Conservation (phyloP, 1,139 yeast genomes). For the Saccharomycopsis phalli region DNA sequence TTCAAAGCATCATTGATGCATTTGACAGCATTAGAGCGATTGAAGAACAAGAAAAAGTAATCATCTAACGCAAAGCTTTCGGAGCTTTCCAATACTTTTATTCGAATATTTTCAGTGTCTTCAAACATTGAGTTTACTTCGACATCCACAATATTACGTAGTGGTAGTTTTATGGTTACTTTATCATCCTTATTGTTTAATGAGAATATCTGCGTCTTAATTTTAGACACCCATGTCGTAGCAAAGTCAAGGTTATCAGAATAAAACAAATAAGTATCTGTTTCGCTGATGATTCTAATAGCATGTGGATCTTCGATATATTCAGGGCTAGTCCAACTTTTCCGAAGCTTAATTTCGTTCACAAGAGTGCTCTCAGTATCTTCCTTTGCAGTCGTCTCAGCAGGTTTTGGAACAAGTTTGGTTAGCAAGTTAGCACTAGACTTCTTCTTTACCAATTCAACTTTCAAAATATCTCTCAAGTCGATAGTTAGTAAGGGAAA, state of each 20-base stretch:
- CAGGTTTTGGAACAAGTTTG: neutral
- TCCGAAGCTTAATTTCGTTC: neutral
- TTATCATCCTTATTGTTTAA: slow-evolving; percentile 62
- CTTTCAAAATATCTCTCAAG: slow-evolving; percentile 51
- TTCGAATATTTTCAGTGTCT: slow-evolving; percentile 36
- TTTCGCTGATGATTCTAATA: slow-evolving; percentile 50
- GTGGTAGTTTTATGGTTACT: slow-evolving; percentile 71
- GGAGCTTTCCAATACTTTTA: slow-evolving; percentile 42
- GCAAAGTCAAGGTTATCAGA: slow-evolving; percentile 73
- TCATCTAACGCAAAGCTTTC: slow-evolving; percentile 53
- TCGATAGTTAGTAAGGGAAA: slow-evolving; percentile 77
- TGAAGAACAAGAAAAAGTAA: slow-evolving; percentile 60
- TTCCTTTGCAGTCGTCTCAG: neutral
- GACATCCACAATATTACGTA: slow-evolving; percentile 54
- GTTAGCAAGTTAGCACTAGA: slow-evolving; percentile 21
- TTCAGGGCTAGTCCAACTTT: neutral
- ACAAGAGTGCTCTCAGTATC: slow-evolving; percentile 1
- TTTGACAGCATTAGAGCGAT: slow-evolving; percentile 30
- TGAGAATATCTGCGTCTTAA: slow-evolving; percentile 72
- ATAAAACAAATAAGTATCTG: slow-evolving; percentile 52
- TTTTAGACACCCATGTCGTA: slow-evolving; percentile 65
- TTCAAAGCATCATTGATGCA: slow-evolving; percentile 21
- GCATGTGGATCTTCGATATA: slow-evolving; percentile 31
- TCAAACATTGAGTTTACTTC: slow-evolving; percentile 46
- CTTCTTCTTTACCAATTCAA: slow-evolving; percentile 37